These are phyloP conservation scores for Sclerotinia subarctica DNA, from an alignment of 2,329 filamentous ascomycete genomes.

Conservation along the genomic window DNA sequence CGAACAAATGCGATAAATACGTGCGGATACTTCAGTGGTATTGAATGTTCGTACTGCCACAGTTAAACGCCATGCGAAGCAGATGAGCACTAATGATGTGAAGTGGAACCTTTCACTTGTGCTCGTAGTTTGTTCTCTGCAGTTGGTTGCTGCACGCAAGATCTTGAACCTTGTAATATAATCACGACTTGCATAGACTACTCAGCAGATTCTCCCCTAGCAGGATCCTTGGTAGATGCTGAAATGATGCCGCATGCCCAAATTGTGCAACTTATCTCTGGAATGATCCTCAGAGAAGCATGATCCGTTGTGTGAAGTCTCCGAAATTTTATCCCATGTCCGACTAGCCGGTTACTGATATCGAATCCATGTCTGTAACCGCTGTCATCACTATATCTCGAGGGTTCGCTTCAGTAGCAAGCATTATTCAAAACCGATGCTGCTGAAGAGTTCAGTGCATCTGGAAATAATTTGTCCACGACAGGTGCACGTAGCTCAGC, in stretches of 20 bases:
- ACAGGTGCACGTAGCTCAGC: background rate
- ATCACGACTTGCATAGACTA: conserved; percentile 6
- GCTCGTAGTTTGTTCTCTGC: conserved; percentile 6
- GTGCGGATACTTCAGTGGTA: conserved; percentile 4
- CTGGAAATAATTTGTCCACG: background rate
- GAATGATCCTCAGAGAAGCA: conserved; percentile 9
- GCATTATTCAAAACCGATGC: background rate
- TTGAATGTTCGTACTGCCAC: background rate
- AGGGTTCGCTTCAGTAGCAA: background rate
- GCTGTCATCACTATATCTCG: background rate
- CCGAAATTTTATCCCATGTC: conserved; percentile 13
- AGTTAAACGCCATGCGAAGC: background rate
- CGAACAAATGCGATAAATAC: background rate
- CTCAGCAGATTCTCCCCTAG: background rate
- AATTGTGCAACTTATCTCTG: conserved; percentile 1
- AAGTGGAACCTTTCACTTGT: conserved; percentile 9
- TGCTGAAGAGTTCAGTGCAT: background rate
- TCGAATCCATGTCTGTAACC: background rate
- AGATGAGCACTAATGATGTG: background rate
- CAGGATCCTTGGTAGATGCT: background rate
- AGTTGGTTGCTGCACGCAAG: background rate
- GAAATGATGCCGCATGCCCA: background rate
- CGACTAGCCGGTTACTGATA: background rate
- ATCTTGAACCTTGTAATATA: background rate
- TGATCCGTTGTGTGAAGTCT: background rate